phyloP scores from a whole-genome alignment of 495 filamentous ascomycete genomes.

The Daldinia bambusicola region DNA sequence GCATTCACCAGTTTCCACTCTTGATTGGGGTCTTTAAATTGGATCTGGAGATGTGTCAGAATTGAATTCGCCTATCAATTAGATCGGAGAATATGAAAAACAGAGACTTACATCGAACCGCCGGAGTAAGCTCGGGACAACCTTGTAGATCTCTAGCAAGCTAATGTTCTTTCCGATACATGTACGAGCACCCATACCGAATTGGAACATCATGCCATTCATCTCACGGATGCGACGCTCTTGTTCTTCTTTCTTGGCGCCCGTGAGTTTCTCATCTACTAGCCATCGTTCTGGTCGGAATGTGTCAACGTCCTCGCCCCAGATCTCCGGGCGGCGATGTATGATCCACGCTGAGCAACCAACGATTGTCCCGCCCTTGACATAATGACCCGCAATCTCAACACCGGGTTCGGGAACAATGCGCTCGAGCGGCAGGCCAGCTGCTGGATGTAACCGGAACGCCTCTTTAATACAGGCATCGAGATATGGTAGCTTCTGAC shows the following conservation, averaged over 20 bases:
- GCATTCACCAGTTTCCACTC: slow-evolving; percentile 76
- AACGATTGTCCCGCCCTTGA: slow-evolving; percentile 72
- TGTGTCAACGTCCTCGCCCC: slow-evolving; percentile 66
- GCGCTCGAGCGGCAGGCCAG: slow-evolving; percentile 70
- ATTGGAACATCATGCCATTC: slow-evolving; percentile 70
- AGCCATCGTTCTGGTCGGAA: slow-evolving; percentile 72
- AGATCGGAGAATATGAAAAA: not conserved
- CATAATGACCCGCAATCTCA: slow-evolving; percentile 62
- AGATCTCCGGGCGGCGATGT: slow-evolving; percentile 66
- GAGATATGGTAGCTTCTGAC: slow-evolving; percentile 69
- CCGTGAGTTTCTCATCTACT: slow-evolving; percentile 44
- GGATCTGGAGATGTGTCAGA: slow-evolving; percentile 54
- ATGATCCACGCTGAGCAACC: slow-evolving; percentile 72
- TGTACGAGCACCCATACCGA: slow-evolving; percentile 69
- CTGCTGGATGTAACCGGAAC: slow-evolving; percentile 72
- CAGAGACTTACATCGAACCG: slow-evolving; percentile 67
- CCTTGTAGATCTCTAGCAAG: slow-evolving; percentile 80
- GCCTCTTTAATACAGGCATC: slow-evolving; percentile 76
- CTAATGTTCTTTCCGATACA: slow-evolving; percentile 79
- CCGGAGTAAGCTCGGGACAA: slow-evolving; percentile 77
- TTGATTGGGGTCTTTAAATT: slow-evolving; percentile 65
- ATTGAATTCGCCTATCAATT: not conserved
- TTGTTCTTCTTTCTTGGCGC: slow-evolving; percentile 49
- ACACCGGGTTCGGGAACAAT: slow-evolving; percentile 67
- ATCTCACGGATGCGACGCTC: slow-evolving; percentile 63